phyloP scores from a whole-genome alignment of 75 land plant genomes.

The Sequoiadendron giganteum region DNA sequence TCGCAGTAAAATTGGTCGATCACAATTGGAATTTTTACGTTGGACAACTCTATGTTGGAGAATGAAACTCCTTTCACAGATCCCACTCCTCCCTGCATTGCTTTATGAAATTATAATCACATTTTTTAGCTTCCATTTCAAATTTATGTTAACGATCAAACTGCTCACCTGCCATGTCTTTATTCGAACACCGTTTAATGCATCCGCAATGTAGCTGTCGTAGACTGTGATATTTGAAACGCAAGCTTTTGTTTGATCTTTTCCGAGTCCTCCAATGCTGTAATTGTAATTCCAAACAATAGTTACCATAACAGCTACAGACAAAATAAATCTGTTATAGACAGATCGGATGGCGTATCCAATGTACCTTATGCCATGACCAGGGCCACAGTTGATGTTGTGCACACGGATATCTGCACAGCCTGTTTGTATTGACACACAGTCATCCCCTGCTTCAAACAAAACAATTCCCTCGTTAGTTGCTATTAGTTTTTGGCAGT shows the following conservation, averaged over 20 bases:
- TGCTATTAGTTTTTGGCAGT: neutral
- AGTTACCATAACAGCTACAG: neutral
- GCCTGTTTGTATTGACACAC: constrained; percentile 89
- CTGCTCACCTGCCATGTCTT: constrained; percentile 89
- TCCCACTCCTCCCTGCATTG: constrained; percentile 79
- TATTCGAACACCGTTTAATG: constrained; percentile 73
- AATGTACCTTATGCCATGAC: constrained; percentile 69
- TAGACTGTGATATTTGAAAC: constrained; percentile 74
- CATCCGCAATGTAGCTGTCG: constrained; percentile 40
- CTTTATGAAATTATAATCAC: neutral
- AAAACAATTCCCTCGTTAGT: neutral
- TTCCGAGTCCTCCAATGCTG: constrained; percentile 83
- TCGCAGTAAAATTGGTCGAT: constrained; percentile 97
- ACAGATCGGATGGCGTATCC: neutral
- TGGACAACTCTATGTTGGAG: constrained; percentile 54
- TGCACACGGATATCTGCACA: constrained; percentile 60
- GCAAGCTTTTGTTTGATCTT: constrained; percentile 73
- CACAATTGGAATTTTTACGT: constrained; percentile 72
- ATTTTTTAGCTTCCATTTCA: neutral
- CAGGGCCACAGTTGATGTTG: constrained; percentile 71
- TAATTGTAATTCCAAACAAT: neutral
- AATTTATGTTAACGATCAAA: neutral
- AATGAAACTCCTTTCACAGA: constrained; percentile 60
- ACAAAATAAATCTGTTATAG: neutral
- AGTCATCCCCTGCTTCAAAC: constrained; percentile 70